A percentile compares a stretch with the other conserved stretches of the same genome.
Evolutionary conservation across 2,329 filamentous ascomycete genomes (phyloP).

Genomic region (Cladosporium phlei): DNA sequence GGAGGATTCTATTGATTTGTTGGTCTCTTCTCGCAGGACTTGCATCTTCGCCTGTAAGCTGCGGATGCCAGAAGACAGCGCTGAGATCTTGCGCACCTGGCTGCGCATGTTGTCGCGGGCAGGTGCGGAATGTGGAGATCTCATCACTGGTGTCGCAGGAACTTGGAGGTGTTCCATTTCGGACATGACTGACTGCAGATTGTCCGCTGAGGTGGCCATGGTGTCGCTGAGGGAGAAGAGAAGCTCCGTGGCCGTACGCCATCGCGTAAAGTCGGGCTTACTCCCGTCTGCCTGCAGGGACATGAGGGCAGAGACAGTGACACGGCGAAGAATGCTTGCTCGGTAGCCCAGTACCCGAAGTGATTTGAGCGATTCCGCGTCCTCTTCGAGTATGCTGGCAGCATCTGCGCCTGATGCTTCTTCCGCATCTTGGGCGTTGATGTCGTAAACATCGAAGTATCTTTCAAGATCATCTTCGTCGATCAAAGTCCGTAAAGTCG

Average conservation of each 20-base stretch:
- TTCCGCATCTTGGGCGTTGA: constrained; percentile 43
- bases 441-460: constrained; percentile 70
- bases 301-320: constrained; percentile 82
- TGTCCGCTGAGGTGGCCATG: constrained; percentile 59
- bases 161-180: constrained; percentile 65
- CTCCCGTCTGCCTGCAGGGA: constrained; percentile 79
- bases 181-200: constrained; percentile 63
- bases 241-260: constrained; percentile 72
- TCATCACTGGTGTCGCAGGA: constrained; percentile 53
- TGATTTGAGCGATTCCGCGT: constrained; percentile 72
- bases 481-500: constrained; percentile 65
- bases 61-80: constrained; percentile 82
- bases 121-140: constrained; percentile 57
- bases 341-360: constrained; percentile 63
- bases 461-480: constrained; percentile 80
- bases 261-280: constrained; percentile 69
- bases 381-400: constrained; percentile 63
- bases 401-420: constrained; percentile 47
- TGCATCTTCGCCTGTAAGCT: constrained; percentile 93
- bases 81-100: constrained; percentile 82
- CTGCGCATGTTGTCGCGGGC: constrained; percentile 78
- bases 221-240: constrained; percentile 61
- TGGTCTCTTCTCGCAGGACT: constrained; percentile 83
- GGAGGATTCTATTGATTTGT: constrained; percentile 69
- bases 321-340: constrained; percentile 73